Conservation (phyloP, 768 basidiomycete species). For the Paxillus rubicundulus region DNA sequence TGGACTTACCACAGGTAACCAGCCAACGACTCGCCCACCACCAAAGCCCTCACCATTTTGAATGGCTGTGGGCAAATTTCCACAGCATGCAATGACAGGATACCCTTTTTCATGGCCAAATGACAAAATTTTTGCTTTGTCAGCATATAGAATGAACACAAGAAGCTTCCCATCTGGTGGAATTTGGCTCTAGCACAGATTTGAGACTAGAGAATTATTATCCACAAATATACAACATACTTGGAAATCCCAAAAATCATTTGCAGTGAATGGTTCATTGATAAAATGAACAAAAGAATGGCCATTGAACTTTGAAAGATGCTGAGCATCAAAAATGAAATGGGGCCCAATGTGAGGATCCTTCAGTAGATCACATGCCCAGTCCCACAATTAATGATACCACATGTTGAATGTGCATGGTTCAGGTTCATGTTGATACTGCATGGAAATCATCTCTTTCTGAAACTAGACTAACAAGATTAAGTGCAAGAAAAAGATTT, state of each 20-base stretch:
- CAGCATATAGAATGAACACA: constrained; percentile 38
- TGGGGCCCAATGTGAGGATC: constrained; percentile 22
- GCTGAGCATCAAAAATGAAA: constrained; percentile 34
- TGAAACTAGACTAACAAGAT: constrained; percentile 10
- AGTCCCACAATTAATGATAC: constrained; percentile 23
- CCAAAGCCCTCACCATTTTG: constrained; percentile 35
- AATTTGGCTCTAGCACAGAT: neutral
- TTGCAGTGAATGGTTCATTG: constrained; percentile 39
- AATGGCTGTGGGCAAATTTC: constrained; percentile 32
- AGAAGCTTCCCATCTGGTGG: constrained; percentile 26
- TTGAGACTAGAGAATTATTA: no score
- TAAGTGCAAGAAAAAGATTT: no score
- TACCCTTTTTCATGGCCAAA: constrained; percentile 40
- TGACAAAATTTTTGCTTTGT: constrained; percentile 38
- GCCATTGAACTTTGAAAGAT: constrained; percentile 28
- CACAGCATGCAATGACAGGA: constrained; percentile 34
- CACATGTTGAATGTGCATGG: no score
- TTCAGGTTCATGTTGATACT: constrained; percentile 12
- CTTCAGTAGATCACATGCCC: constrained; percentile 26
- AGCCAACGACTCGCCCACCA: constrained; percentile 38
- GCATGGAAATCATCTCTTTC: constrained; percentile 10
- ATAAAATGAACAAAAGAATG: constrained; percentile 26
- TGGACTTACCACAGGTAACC: constrained; percentile 39
- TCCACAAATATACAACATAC: no score
- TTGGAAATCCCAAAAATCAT: constrained; percentile 37